Conservation (phyloP, 2,329 filamentous ascomycete species). For the Fusarium transvaalense region DNA sequence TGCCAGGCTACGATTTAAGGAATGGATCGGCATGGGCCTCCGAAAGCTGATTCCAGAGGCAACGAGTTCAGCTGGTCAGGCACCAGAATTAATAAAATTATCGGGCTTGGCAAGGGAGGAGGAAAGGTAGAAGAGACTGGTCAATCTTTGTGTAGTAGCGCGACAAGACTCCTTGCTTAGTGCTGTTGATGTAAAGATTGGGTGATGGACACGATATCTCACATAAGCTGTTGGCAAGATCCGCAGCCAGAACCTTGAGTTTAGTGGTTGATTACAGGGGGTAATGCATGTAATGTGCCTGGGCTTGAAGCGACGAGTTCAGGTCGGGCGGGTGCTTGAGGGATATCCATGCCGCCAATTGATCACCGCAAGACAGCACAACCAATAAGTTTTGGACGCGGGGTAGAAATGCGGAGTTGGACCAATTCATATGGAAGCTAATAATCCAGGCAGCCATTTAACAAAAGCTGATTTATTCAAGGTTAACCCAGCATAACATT, state of each 20-base stretch:
- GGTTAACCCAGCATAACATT: neutral
- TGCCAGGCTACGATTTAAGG: constrained; percentile 19
- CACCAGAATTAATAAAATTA: too few species aligned
- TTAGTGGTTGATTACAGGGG: neutral
- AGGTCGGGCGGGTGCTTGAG: too few species aligned
- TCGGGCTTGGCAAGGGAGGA: too few species aligned
- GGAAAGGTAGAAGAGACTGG: neutral
- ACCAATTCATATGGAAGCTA: neutral
- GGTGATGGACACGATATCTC: neutral
- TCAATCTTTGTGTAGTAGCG: neutral
- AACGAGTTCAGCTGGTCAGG: neutral
- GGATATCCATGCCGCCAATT: neutral
- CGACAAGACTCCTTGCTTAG: neutral
- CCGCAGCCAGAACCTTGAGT: neutral
- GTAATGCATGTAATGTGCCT: neutral
- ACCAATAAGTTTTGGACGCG: neutral
- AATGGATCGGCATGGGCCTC: neutral
- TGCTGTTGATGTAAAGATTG: neutral
- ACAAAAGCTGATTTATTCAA: neutral
- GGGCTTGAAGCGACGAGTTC: too few species aligned
- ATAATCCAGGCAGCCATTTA: constrained; percentile 21
- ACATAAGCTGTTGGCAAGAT: neutral
- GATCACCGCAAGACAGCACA: neutral
- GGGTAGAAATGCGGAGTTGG: neutral
- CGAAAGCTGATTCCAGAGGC: neutral